Evolutionary conservation across 805 yeast genomes (phyloP).

Genomic region (Zygosaccharomyces bisporus): DNA sequence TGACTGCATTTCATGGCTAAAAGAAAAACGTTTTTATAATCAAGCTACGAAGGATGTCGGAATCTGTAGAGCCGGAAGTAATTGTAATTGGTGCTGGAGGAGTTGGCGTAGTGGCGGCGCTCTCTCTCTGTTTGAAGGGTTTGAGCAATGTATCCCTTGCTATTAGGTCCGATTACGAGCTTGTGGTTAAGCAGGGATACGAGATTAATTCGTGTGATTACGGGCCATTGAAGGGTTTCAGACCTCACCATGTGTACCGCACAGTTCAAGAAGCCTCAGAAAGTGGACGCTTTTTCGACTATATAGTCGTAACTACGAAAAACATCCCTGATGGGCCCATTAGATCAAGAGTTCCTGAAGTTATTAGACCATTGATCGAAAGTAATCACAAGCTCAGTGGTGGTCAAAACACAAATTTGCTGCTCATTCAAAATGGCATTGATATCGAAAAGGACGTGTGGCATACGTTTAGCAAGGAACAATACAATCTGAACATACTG

Average conservation of each 20-base stretch:
- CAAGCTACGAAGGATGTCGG: not conserved
- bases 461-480: constrained; percentile 41
- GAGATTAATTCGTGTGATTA: constrained; percentile 59
- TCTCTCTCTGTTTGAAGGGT: constrained; percentile 50
- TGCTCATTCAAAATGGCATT: constrained; percentile 65
- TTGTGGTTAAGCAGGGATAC: constrained; percentile 51
- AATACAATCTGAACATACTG: constrained; percentile 33
- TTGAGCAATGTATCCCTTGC: constrained; percentile 55
- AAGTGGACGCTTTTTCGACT: constrained; percentile 48
- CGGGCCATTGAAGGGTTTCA: constrained; percentile 52
- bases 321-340: constrained; percentile 59
- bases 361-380: constrained; percentile 49
- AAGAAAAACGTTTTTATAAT: no score
- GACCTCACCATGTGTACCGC: constrained; percentile 51
- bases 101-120: constrained; percentile 75
- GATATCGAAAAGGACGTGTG: constrained; percentile 57
- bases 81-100: constrained; percentile 81
- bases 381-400: constrained; percentile 24
- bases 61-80: constrained; percentile 35
- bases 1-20: no score
- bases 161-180: constrained; percentile 60
- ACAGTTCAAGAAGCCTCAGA: constrained; percentile 46
- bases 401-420: constrained; percentile 41
- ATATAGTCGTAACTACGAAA: constrained; percentile 59
- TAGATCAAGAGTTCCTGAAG: constrained; percentile 45